Conservation (phyloP, 148 eudicot genomes). For the Simmondsia chinensis region DNA sequence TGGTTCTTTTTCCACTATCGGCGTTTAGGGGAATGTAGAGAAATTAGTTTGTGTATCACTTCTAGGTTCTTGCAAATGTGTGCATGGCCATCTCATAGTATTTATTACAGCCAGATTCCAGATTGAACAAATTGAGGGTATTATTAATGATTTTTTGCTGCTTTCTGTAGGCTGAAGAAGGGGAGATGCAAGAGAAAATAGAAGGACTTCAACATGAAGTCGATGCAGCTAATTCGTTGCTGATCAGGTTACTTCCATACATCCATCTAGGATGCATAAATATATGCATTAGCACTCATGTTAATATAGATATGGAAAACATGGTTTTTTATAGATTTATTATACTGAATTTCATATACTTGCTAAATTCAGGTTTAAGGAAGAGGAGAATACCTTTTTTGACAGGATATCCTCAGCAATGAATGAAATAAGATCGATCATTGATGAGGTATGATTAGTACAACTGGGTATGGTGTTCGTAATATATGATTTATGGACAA, state of each 20-base stretch:
- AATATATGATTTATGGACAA: no score
- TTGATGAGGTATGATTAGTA: slow-evolving; percentile 37
- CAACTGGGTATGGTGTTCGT: no score
- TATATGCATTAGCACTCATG: no score
- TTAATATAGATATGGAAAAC: no score
- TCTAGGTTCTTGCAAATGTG: not conserved
- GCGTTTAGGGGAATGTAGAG: no score
- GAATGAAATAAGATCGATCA: slow-evolving; percentile 38
- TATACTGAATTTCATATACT: no score
- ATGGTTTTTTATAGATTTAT: no score
- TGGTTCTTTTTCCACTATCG: no score
- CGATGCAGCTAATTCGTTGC: slow-evolving; percentile 23
- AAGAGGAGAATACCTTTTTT: slow-evolving; percentile 41
- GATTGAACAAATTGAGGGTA: not conserved
- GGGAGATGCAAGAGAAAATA: slow-evolving; percentile 57
- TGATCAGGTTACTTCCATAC: slow-evolving; percentile 36
- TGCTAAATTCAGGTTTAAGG: slow-evolving; percentile 60
- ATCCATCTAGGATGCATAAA: no score
- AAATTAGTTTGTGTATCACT: no score
- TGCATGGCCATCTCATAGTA: not conserved
- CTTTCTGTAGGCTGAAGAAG: slow-evolving; percentile 67
- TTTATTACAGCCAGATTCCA: no score
- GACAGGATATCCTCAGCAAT: slow-evolving; percentile 16
- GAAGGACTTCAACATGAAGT: slow-evolving; percentile 54
- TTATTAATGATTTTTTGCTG: not conserved